Percentiles rank a stretch among this genome's conserved stretches.
Evolutionary conservation across 2,329 filamentous ascomycete genomes (phyloP).

Genomic region (Ophiostoma sp.): DNA sequence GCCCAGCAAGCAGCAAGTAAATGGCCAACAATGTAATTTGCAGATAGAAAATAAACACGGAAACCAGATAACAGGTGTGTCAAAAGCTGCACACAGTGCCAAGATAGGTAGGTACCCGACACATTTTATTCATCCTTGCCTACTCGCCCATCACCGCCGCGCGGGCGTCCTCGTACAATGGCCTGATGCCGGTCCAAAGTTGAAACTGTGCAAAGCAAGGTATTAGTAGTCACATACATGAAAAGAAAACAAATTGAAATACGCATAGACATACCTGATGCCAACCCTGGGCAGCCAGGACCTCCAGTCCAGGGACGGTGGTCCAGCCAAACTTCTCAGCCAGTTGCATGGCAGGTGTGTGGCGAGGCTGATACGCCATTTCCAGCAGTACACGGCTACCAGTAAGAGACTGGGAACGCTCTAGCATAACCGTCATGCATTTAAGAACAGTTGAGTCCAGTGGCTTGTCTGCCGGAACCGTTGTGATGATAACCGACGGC

Average conservation of each 20-base stretch:
- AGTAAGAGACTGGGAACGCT: constrained; percentile 32
- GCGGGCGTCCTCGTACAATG: constrained; percentile 65
- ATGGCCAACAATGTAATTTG: neutral
- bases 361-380: constrained; percentile 90
- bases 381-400: constrained; percentile 65
- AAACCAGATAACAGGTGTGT: neutral
- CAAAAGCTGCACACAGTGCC: neutral
- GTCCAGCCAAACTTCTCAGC: constrained; percentile 73
- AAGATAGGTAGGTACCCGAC: neutral
- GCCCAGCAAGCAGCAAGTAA: neutral
- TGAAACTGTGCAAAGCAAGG: constrained; percentile 52
- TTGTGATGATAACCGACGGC: constrained; percentile 74
- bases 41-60: neutral
- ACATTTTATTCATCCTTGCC: neutral
- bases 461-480: constrained; percentile 81
- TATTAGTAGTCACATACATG: neutral
- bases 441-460: constrained; percentile 67
- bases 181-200: constrained; percentile 76
- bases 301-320: constrained; percentile 81
- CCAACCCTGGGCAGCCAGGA: constrained; percentile 80
- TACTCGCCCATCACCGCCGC: constrained; percentile 47
- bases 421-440: constrained; percentile 53
- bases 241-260: neutral
- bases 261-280: constrained; percentile 63
- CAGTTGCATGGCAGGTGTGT: constrained; percentile 79